Evolutionary conservation across 345 rosid genomes (phyloP).

Genomic region (Brassica carinata): DNA sequence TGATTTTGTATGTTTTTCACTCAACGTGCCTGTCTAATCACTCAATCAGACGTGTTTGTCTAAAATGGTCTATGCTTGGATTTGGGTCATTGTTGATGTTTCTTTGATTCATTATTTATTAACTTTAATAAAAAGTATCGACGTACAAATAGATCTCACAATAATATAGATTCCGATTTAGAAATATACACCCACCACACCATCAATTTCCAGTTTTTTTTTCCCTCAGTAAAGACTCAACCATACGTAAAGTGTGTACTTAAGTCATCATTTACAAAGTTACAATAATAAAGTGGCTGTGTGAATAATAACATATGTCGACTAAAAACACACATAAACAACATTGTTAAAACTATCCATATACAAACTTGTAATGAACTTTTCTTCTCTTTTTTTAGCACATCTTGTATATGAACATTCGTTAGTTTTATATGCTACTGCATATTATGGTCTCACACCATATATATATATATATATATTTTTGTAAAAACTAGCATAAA

Average conservation of each 20-base stretch:
- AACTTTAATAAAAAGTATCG: background rate
- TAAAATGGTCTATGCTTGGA: slow-evolving; percentile 9
- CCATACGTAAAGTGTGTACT: background rate
- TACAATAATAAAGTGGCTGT: background rate
- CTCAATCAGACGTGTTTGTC: slow-evolving; percentile 1
- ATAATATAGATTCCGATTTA: background rate
- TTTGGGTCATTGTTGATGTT: slow-evolving; percentile 2
- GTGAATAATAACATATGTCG: slow-evolving; percentile 5
- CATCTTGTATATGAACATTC: background rate
- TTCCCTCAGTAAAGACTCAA: background rate
- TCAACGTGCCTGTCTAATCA: slow-evolving; percentile 3
- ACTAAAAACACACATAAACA: slow-evolving; percentile 4
- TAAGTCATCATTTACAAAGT: background rate
- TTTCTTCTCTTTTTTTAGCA: too few species aligned
- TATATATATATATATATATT: too few species aligned
- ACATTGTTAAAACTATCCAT: background rate
- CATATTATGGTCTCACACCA: background rate
- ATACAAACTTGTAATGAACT: background rate
- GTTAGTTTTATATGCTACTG: background rate
- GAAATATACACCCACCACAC: background rate
- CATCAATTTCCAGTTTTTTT: slow-evolving; percentile 1
- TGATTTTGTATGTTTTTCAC: background rate
- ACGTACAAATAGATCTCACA: background rate
- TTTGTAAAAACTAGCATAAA: too few species aligned
- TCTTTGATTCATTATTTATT: slow-evolving; percentile 4